Evolutionary conservation across 306 rosid genomes (phyloP).

Genomic region (Dryas octopetala): DNA sequence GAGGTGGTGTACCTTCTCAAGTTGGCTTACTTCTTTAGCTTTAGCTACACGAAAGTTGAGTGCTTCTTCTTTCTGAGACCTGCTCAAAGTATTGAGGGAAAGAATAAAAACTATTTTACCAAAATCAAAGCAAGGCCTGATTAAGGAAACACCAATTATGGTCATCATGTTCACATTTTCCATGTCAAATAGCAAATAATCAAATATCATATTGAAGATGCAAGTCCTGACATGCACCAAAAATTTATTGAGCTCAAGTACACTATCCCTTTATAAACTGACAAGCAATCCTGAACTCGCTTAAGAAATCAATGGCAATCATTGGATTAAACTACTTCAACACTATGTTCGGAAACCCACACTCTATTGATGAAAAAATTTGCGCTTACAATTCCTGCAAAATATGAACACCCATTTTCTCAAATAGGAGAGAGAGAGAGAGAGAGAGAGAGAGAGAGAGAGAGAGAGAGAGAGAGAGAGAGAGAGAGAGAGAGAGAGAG

Average conservation of each 20-base stretch:
- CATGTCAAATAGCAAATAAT: background rate
- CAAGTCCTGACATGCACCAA: background rate
- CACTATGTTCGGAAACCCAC: background rate
- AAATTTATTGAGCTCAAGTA: background rate
- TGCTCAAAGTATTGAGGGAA: slow-evolving; percentile 27
- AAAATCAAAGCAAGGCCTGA: background rate
- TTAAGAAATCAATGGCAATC: background rate
- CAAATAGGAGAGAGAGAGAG: background rate
- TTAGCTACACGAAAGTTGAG: slow-evolving; percentile 67
- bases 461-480: too few relatives aligned
- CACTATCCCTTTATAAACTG: background rate
- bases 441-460: background rate
- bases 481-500: too few relatives aligned
- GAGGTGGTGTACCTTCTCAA: slow-evolving; percentile 70
- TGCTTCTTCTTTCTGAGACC: slow-evolving; percentile 88
- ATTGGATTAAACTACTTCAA: background rate
- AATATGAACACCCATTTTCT: background rate
- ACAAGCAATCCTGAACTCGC: background rate
- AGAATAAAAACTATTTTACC: background rate
- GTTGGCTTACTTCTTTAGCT: slow-evolving; percentile 65
- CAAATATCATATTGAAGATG: background rate
- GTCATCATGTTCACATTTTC: background rate
- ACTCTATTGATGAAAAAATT: background rate
- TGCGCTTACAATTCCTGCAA: background rate
- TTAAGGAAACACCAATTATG: background rate